Base-by-base conservation (phyloP, 768 basidiomycete genomes). In the Lactarius hatsudake region DNA sequence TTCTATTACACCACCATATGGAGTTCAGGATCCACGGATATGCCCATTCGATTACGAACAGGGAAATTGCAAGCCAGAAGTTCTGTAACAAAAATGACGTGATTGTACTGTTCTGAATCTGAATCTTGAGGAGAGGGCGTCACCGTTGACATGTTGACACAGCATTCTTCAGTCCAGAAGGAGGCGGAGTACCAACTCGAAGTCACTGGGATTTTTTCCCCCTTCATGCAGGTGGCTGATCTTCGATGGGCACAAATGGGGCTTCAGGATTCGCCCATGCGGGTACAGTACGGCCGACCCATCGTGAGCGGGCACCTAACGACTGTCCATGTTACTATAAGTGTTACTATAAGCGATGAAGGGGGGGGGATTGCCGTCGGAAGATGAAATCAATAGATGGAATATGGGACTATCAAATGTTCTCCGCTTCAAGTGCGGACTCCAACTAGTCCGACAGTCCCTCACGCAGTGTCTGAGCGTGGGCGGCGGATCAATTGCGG, bases 351-450 rank as follows among this genome's bases (percentile, higher is more conserved):
- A 45, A n/a, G 12, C 51, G 51, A 53, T 53, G 51, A 53, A 23
- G 12, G 51, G 32, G 32, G 60, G 60, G 45, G 23, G 30, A n/a
- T 28, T 54, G 51, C 61, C 51, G 51, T 40, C 51, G 51, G 28
- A 62, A 28, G 28, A 61, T 32, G 61, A 62, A 62, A 62, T 20
- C 18, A n/a, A 56, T 18, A n/a, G 26, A n/a, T 13, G 51, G n/a
- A 26, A 53, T 10, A 53, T 53, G 51, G 23, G 51, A 23, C 7
- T 54, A 54, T 54, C 53, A 26, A n/a, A 54, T 13, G 15, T 26
- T 28, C 53, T 54, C 26, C 53, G 26, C 53, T 30, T 32, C 17
- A 20, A 32, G 54, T 55, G 30, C 28, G 30, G 17, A 55, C 17
- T 13, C 51, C 20, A n/a, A 26, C n/a, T 53, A n/a, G 1, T 18